These are phyloP conservation scores for Rhizopus sp. DNA, from an alignment of 371 early-diverging fungal species.

Conservation along the genomic window DNA sequence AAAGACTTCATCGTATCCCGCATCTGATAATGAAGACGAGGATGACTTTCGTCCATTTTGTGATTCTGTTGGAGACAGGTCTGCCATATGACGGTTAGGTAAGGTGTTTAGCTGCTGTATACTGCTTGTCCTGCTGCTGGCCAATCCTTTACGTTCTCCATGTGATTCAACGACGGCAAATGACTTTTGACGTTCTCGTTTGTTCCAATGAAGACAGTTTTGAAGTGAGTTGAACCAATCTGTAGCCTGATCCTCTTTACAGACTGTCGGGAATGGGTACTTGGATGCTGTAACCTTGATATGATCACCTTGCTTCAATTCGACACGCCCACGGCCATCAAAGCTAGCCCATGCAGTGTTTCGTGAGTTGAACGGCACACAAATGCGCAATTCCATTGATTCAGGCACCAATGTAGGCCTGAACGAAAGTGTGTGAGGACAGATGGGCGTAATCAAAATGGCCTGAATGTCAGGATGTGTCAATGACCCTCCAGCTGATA, in stretches of 20 bases:
- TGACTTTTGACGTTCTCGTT: constrained; percentile 73
- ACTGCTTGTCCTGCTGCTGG: neutral
- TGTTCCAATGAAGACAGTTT: constrained; percentile 86
- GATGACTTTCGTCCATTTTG: constrained; percentile 17
- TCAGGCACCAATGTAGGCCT: constrained; percentile 95
- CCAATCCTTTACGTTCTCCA: neutral
- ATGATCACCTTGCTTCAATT: constrained; percentile 86
- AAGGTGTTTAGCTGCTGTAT: constrained; percentile 4
- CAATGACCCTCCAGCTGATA: constrained; percentile 93
- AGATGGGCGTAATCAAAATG: constrained; percentile 92
- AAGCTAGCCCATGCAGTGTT: constrained; percentile 88
- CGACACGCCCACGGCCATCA: constrained; percentile 90
- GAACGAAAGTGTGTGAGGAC: constrained; percentile 96
- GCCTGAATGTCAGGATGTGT: constrained; percentile 95
- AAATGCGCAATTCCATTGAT: constrained; percentile 82
- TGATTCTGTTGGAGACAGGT: no score
- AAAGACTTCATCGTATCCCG: constrained; percentile 42
- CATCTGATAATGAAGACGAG: constrained; percentile 22
- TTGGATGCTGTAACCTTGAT: constrained; percentile 83
- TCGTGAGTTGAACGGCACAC: constrained; percentile 75
- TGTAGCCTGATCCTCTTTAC: constrained; percentile 70
- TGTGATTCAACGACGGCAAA: constrained; percentile 54
- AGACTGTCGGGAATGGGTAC: constrained; percentile 89
- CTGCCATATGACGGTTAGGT: constrained; percentile 1
- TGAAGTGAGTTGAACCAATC: constrained; percentile 85